phyloP scores from a whole-genome alignment of 352 stramenopile species.

The Pythium phragmitis region DNA sequence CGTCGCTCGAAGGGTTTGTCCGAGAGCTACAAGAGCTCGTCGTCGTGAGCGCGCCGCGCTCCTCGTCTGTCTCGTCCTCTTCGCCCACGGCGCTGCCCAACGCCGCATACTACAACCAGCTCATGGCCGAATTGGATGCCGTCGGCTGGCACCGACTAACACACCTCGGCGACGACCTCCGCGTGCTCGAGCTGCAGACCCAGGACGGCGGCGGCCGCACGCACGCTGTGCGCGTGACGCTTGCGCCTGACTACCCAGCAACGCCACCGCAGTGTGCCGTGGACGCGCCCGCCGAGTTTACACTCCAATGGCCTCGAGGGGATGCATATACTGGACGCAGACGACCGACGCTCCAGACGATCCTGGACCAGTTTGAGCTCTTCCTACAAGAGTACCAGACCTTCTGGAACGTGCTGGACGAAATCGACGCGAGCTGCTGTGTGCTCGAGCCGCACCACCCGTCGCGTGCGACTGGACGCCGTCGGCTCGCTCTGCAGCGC shows the following conservation, averaged over 20 bases:
- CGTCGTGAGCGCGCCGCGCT: slow-evolving; percentile 34
- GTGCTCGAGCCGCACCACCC: slow-evolving; percentile 76
- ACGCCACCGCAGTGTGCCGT: slow-evolving; percentile 38
- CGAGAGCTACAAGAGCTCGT: slow-evolving; percentile 63
- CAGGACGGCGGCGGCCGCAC: slow-evolving; percentile 37
- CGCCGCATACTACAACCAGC: slow-evolving; percentile 53
- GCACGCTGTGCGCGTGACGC: slow-evolving; percentile 43
- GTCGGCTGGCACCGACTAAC: slow-evolving; percentile 61
- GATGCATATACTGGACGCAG: background rate
- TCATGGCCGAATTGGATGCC: slow-evolving; percentile 59
- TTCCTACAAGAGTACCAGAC: slow-evolving; percentile 65
- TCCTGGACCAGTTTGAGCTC: slow-evolving; percentile 49
- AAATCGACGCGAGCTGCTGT: slow-evolving; percentile 66
- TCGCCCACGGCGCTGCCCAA: slow-evolving; percentile 31
- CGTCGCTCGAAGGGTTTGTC: slow-evolving; percentile 51
- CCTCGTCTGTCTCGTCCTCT: background rate
- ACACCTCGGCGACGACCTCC: slow-evolving; percentile 59
- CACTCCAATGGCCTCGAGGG: slow-evolving; percentile 32
- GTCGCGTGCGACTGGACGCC: slow-evolving; percentile 56
- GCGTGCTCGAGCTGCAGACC: slow-evolving; percentile 49
- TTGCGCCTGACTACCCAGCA: slow-evolving; percentile 44
- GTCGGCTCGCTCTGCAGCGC: slow-evolving; percentile 63
- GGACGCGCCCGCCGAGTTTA: slow-evolving; percentile 57
- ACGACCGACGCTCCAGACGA: slow-evolving; percentile 13
- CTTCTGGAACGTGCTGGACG: slow-evolving; percentile 81